These are phyloP conservation scores for Solanum raphanifolium DNA, from an alignment of 257 asterid species.

Conservation along the genomic window DNA sequence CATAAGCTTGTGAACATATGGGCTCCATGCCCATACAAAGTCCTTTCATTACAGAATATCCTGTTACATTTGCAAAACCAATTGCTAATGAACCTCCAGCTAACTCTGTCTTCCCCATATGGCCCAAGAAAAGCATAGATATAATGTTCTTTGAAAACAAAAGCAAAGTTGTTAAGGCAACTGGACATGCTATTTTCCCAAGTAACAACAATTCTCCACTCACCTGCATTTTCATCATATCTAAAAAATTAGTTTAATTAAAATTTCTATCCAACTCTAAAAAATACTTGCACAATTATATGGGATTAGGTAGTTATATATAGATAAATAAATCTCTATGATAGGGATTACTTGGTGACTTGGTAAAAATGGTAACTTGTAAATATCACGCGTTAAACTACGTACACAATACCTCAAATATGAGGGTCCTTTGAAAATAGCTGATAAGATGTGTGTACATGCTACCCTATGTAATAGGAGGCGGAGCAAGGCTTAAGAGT, in stretches of 20 bases:
- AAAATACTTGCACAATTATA: background rate
- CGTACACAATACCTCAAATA: background rate
- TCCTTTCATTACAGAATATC: conserved; percentile 70
- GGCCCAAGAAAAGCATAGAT: conserved; percentile 78
- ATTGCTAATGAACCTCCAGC: conserved; percentile 86
- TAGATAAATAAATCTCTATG: background rate
- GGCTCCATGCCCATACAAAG: conserved; percentile 83
- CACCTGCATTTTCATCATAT: conserved; percentile 20
- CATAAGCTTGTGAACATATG: conserved; percentile 76
- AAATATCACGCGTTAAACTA: background rate
- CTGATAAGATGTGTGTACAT: background rate
- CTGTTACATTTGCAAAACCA: conserved; percentile 75
- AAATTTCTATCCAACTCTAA: background rate
- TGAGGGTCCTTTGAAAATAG: background rate
- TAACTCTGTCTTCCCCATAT: conserved; percentile 55
- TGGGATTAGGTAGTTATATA: background rate
- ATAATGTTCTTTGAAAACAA: conserved; percentile 63
- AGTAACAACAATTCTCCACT: conserved; percentile 36
- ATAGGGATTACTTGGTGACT: background rate
- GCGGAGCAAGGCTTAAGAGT: background rate
- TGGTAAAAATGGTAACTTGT: background rate
- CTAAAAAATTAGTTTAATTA: background rate
- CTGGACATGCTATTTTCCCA: conserved; percentile 54
- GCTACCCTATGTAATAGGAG: background rate
- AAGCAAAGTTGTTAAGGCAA: conserved; percentile 61